Conservation (phyloP, 2,329 filamentous ascomycete genomes). For the Colletotrichum sublineola region DNA sequence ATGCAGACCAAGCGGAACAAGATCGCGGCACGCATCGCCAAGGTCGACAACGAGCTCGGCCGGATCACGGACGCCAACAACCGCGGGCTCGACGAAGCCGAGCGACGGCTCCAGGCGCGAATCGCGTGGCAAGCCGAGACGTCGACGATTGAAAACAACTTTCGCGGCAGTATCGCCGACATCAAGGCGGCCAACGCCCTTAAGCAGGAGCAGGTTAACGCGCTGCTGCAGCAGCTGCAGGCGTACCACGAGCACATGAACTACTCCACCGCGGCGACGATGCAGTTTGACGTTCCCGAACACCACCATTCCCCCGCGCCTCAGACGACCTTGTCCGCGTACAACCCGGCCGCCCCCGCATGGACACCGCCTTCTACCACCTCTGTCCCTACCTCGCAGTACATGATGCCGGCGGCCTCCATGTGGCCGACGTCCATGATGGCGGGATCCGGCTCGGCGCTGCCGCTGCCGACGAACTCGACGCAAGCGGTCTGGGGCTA, state of each 20-base stretch:
- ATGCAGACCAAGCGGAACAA: conserved; percentile 79
- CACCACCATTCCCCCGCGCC: conserved; percentile 22
- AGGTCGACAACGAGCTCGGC: conserved; percentile 79
- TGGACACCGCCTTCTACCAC: conserved; percentile 54
- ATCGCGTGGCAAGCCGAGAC: conserved; percentile 62
- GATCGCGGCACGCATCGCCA: conserved; percentile 77
- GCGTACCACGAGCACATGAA: conserved; percentile 51
- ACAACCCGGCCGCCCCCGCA: conserved; percentile 42
- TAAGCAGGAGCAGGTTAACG: conserved; percentile 57
- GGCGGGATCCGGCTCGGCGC: conserved; percentile 47
- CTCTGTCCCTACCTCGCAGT: conserved; percentile 49
- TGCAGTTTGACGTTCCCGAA: conserved; percentile 49
- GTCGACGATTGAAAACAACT: conserved; percentile 59
- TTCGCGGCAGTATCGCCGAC: conserved; percentile 55
- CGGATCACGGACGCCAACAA: conserved; percentile 78
- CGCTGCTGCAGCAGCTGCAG: conserved; percentile 53
- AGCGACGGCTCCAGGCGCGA: conserved; percentile 67
- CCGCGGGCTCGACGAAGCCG: conserved; percentile 74
- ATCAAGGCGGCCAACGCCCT: conserved; percentile 53
- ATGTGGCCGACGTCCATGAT: conserved; percentile 54
- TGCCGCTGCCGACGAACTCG: conserved; percentile 48
- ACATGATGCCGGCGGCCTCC: conserved; percentile 46
- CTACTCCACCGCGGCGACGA: conserved; percentile 50
- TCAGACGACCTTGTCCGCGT: conserved; percentile 46
- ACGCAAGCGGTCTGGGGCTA: conserved; percentile 44